Conservation (phyloP, 768 basidiomycete species). For the Termitomyces sp. region DNA sequence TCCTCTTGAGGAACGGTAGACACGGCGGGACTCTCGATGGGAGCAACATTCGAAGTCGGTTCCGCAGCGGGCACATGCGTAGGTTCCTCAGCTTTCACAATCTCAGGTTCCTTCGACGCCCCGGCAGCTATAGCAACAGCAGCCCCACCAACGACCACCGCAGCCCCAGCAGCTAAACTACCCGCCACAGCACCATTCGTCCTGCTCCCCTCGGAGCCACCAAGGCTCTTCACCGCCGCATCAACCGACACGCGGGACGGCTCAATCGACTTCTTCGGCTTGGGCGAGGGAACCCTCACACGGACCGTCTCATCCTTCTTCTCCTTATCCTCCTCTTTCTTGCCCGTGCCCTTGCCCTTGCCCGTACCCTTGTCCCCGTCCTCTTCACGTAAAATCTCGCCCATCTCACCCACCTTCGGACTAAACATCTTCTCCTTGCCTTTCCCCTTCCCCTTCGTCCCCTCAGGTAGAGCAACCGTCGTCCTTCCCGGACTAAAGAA, state of each 20-base stretch:
- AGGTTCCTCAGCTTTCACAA: neutral
- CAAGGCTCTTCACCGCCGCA: conserved; percentile 14
- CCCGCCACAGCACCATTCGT: conserved; percentile 12
- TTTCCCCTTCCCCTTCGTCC: conserved; percentile 30
- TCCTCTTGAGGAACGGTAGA: neutral
- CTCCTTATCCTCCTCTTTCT: conserved; percentile 2
- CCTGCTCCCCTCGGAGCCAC: conserved; percentile 3
- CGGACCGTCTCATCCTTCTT: conserved; percentile 17
- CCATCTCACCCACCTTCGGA: conserved; percentile 61
- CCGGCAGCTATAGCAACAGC: conserved; percentile 11
- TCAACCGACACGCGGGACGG: conserved; percentile 17
- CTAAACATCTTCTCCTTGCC: conserved; percentile 20
- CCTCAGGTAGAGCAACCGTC: conserved; percentile 22
- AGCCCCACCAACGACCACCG: conserved; percentile 18
- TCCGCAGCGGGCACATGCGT: neutral
- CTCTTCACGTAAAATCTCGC: conserved; percentile 61
- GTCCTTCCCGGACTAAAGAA: conserved; percentile 45
- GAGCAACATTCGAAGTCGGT: neutral
- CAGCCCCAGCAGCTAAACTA: conserved; percentile 15
- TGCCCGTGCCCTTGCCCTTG: conserved; percentile 2
- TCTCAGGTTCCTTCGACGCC: neutral
- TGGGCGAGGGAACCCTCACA: conserved; percentile 25
- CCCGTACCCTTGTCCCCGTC: conserved; percentile 20
- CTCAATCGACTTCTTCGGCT: conserved; percentile 27
- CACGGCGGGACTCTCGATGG: neutral